These are phyloP conservation scores for Byssochlamys sp. DNA, from an alignment of 2,329 filamentous ascomycete species.

Conservation along the genomic window DNA sequence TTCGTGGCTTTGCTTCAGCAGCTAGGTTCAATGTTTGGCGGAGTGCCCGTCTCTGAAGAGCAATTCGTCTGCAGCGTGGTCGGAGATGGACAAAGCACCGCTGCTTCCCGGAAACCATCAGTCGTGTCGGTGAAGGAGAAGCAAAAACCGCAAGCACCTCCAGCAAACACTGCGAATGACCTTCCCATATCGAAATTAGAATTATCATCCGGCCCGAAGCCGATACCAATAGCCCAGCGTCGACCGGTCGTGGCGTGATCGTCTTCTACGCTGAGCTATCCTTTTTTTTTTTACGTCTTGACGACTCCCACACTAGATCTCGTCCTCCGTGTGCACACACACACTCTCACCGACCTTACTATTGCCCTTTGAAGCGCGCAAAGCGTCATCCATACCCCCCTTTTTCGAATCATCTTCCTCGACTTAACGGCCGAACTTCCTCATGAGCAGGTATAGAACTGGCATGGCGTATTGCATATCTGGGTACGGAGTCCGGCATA, in stretches of 20 bases:
- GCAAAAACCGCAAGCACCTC: conserved; percentile 10
- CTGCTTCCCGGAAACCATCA: conserved; percentile 15
- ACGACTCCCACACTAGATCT: not conserved
- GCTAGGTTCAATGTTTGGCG: conserved; percentile 38
- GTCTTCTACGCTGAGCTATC: not conserved
- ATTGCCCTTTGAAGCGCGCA: not conserved
- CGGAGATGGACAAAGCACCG: conserved; percentile 17
- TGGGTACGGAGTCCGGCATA: not conserved
- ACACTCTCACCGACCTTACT: not conserved
- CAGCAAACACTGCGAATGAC: conserved; percentile 18
- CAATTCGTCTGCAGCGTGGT: conserved; percentile 33
- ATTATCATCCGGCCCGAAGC: conserved; percentile 25
- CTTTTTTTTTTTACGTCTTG: not conserved
- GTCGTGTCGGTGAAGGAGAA: conserved; percentile 12
- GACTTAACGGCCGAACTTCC: not conserved
- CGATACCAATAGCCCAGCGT: conserved; percentile 29
- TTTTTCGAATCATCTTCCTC: not conserved
- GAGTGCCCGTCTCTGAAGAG: conserved; percentile 33
- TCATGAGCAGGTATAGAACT: not conserved
- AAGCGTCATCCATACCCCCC: not conserved
- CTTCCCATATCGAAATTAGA: conserved; percentile 25
- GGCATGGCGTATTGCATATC: not conserved
- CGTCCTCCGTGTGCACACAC: not conserved
- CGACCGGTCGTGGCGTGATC: conserved; percentile 27
- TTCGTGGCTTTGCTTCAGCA: conserved; percentile 44